Percentiles rank a stretch among this genome's conserved stretches.
These are phyloP conservation scores for Leucoagaricus sp. DNA, from an alignment of 1,284 basidiomycete genomes.

Conservation along the genomic window DNA sequence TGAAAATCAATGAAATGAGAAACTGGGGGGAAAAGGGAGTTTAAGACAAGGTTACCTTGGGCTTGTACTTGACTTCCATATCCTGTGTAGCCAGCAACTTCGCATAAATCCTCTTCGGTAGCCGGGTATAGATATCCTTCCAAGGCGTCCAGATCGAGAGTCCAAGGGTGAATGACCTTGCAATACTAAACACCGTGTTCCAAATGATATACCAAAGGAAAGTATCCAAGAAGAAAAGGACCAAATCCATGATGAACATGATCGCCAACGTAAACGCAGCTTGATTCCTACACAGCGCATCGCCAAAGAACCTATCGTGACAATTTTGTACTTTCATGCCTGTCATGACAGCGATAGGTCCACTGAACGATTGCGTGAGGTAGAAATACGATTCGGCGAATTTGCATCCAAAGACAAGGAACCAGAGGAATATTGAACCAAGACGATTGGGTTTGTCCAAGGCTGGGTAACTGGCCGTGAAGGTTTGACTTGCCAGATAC, in stretches of 20 bases:
- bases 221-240: constrained; percentile 95
- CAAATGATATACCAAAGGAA: constrained; percentile 98
- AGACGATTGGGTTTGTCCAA: constrained; percentile 63
- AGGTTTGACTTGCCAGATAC: constrained; percentile 94
- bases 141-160: constrained; percentile 97
- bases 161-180: constrained; percentile 86
- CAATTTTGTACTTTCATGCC: constrained; percentile 92
- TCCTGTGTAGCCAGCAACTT: constrained; percentile 90
- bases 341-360: constrained; percentile 89
- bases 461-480: constrained; percentile 89
- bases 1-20: constrained; percentile 5
- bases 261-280: constrained; percentile 90
- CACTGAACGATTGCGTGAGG: constrained; percentile 90
- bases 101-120: constrained; percentile 94
- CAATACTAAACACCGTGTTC: constrained; percentile 94
- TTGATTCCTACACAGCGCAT: constrained; percentile 82
- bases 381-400: constrained; percentile 95
- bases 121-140: constrained; percentile 90
- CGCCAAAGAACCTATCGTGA: constrained; percentile 81
- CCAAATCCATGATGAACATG: constrained; percentile 96
- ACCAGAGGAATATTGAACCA: constrained; percentile 81
- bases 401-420: constrained; percentile 92
- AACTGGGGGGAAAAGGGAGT: background rate
- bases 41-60: constrained; percentile 63
- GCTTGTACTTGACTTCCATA: constrained; percentile 97